Base-by-base conservation (phyloP, 768 basidiomycete species). In the Pulveroboletus sp. region DNA sequence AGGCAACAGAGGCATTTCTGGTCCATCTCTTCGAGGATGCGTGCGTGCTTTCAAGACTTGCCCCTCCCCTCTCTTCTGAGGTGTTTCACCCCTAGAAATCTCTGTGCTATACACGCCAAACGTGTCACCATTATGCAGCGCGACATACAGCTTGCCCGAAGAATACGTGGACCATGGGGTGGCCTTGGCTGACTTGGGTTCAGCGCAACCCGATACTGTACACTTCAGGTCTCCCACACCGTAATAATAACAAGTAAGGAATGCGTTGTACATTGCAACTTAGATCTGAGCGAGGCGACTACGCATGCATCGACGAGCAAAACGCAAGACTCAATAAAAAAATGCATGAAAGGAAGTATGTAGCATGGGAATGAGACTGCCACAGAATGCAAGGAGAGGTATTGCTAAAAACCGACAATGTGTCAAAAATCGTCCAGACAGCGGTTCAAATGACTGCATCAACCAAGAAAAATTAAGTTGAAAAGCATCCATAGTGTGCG, bases 1-100 rank as follows among this genome's bases (percentile, higher is more conserved):
- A 99, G 69, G 96, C 96, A 11, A 92, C 93, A 21, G 93, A 96
- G 68, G 92, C 93, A 12, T 96, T 81, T 61, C 75, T 98, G 15
- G 91, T 99, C 17, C 94, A 98, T 71, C 71, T 98, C 39, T 98
- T 99, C 56, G 96, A 99, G 71, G 96, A 99, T 71, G 93, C 95
- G 91, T 97, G 69, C 74, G 93, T 89, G 26, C 30, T 46, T 41
- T 17, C 28, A 12, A 21, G 38, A 1, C 8, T 18, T 28, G 15
- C n/a, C 7, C 24, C 21, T 2, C 5, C 17, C 28, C 24, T 51
- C 18, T 36, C 27, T 17, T 39, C 39, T 53, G 38, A 59, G 24
- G 26, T n/a, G 40, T 18, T 35, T 41, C 18, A n/a, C 40, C 44
- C 52, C 18, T 54, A 96, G 93, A 38, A 96, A 97, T 67, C 74